phyloP scores from a whole-genome alignment of 768 basidiomycete species.

The Pleurotus cornucopiae region DNA sequence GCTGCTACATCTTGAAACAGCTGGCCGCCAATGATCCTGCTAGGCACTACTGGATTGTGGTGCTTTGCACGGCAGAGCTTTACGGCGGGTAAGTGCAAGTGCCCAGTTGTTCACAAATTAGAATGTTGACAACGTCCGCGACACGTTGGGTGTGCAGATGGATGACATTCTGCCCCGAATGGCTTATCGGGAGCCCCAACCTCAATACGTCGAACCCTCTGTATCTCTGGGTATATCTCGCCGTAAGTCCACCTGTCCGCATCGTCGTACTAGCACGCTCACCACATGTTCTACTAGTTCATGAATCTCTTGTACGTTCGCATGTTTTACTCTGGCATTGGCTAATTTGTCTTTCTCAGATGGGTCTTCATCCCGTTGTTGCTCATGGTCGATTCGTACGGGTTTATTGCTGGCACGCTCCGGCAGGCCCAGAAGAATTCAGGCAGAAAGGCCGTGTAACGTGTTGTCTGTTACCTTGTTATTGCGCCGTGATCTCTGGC shows the following conservation, averaged over 20 bases:
- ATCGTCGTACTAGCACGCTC: background rate
- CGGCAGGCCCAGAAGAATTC: slow-evolving; percentile 30
- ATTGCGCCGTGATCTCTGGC: too few species aligned
- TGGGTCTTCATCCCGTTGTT: slow-evolving; percentile 78
- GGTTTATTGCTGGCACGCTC: slow-evolving; percentile 59
- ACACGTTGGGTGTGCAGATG: slow-evolving; percentile 34
- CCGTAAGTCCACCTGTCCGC: slow-evolving; percentile 42
- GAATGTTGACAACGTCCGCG: too few species aligned
- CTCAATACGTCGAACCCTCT: slow-evolving; percentile 67
- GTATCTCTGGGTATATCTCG: slow-evolving; percentile 77
- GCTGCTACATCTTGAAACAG: slow-evolving; percentile 66
- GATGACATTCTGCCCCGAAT: slow-evolving; percentile 91
- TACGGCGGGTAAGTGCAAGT: slow-evolving; percentile 61
- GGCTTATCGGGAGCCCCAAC: slow-evolving; percentile 72
- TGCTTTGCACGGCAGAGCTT: slow-evolving; percentile 70
- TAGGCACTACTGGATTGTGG: slow-evolving; percentile 76
- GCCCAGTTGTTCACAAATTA: too few species aligned
- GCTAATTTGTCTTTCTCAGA: slow-evolving; percentile 29
- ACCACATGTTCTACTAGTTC: slow-evolving; percentile 39
- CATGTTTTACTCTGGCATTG: background rate
- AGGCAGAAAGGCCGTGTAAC: background rate
- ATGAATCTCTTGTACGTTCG: slow-evolving; percentile 72
- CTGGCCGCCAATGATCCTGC: slow-evolving; percentile 62
- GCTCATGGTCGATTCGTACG: slow-evolving; percentile 78
- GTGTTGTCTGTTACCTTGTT: too few species aligned